Conservation (phyloP, 805 yeast genomes). For the Metschnikowia anglica region DNA sequence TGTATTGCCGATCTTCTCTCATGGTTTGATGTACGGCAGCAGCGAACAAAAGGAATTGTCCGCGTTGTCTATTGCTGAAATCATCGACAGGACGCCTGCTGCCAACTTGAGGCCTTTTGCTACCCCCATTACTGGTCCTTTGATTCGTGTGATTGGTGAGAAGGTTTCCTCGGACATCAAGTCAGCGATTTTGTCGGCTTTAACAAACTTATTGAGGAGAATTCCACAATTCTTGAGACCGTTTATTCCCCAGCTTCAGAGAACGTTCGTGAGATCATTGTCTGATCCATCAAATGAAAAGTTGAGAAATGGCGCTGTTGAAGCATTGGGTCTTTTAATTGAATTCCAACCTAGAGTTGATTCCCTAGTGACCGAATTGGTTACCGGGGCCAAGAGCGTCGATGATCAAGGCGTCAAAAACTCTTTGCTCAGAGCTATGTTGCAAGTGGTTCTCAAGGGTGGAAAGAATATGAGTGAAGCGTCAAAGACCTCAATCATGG, state of each 20-base stretch:
- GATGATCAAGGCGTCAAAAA: constrained; percentile 72
- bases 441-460: constrained; percentile 77
- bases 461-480: constrained; percentile 75
- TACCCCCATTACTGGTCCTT: constrained; percentile 93
- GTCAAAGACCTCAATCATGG: constrained; percentile 66
- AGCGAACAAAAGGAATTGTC: constrained; percentile 79
- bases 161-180: constrained; percentile 88
- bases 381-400: constrained; percentile 67
- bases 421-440: constrained; percentile 80
- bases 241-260: constrained; percentile 93
- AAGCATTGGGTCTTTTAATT: constrained; percentile 83
- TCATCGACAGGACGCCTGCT: constrained; percentile 85
- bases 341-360: constrained; percentile 91
- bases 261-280: constrained; percentile 92
- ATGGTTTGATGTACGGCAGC: constrained; percentile 93
- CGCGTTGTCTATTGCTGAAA: constrained; percentile 85
- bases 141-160: constrained; percentile 97
- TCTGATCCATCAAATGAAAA: constrained; percentile 73
- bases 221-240: constrained; percentile 92
- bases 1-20: constrained; percentile 85
- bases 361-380: constrained; percentile 82
- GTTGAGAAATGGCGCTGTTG: constrained; percentile 81
- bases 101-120: constrained; percentile 80
- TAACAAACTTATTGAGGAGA: constrained; percentile 72
- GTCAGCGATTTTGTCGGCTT: constrained; percentile 86